Evolutionary conservation across 495 filamentous ascomycete species (phyloP).

Genomic region (Aspergillus kassunensis): DNA sequence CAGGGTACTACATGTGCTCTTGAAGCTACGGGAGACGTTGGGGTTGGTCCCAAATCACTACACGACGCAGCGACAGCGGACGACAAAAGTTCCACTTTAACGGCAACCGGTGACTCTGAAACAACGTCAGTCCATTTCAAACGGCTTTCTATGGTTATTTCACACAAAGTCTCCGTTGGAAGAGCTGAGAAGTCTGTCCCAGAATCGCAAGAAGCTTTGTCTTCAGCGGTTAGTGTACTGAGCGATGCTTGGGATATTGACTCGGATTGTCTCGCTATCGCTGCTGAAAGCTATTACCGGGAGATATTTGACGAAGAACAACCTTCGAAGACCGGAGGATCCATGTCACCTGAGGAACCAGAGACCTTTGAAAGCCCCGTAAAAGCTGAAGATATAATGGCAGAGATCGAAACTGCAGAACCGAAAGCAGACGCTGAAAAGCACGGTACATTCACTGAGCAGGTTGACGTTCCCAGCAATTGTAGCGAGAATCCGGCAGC

Average conservation of each 20-base stretch:
- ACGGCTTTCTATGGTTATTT: slow-evolving; percentile 25
- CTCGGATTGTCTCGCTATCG: slow-evolving; percentile 22
- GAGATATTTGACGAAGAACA: not conserved
- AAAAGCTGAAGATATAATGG: too few species aligned
- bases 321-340: not conserved
- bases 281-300: slow-evolving; percentile 4
- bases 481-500: too few species aligned
- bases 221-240: slow-evolving; percentile 23
- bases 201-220: slow-evolving; percentile 28
- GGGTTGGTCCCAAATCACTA: slow-evolving; percentile 17
- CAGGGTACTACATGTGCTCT: too few species aligned
- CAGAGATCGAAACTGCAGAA: too few species aligned
- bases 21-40: too few species aligned
- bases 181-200: slow-evolving; percentile 4
- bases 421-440: too few species aligned
- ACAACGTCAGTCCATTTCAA: slow-evolving; percentile 27
- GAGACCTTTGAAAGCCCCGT: not conserved
- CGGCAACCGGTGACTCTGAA: slow-evolving; percentile 36
- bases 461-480: too few species aligned
- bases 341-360: not conserved
- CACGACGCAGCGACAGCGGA: slow-evolving; percentile 19
- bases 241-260: slow-evolving; percentile 23
- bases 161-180: slow-evolving; percentile 20
- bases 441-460: too few species aligned
- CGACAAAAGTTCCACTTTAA: slow-evolving; percentile 33